These are phyloP conservation scores for Zygoascus bituminiphila DNA, from an alignment of 805 yeast genomes.

Conservation along the genomic window DNA sequence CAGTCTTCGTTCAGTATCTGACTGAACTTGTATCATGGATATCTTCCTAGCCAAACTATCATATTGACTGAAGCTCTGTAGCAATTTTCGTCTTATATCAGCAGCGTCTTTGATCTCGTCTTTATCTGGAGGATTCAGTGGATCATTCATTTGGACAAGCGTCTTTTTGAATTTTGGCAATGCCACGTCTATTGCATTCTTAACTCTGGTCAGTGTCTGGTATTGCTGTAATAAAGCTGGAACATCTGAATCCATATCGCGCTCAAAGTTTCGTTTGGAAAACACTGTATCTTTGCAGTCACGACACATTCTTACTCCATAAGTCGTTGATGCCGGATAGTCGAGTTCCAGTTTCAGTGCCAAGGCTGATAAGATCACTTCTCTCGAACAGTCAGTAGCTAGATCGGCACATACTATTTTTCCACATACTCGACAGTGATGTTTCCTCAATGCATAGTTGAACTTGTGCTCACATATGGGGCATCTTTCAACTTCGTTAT, in stretches of 20 bases:
- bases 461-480: constrained; percentile 54
- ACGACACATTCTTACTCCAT: constrained; percentile 52
- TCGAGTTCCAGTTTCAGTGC: constrained; percentile 23
- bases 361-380: constrained; percentile 44
- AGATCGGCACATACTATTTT: constrained; percentile 64
- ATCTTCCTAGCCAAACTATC: constrained; percentile 43
- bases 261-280: constrained; percentile 41
- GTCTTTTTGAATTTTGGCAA: constrained; percentile 39
- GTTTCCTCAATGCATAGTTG: constrained; percentile 55
- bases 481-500: constrained; percentile 42
- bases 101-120: constrained; percentile 32
- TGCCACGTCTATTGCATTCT: constrained; percentile 31
- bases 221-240: constrained; percentile 35
- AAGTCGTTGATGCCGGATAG: constrained; percentile 12
- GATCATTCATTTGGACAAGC: constrained; percentile 30
- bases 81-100: constrained; percentile 36
- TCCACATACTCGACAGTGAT: constrained; percentile 92
- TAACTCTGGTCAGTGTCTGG: constrained; percentile 34
- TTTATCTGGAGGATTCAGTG: constrained; percentile 25
- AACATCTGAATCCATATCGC: constrained; percentile 32
- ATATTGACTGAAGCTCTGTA: constrained; percentile 43
- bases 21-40: constrained; percentile 28
- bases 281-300: constrained; percentile 60
- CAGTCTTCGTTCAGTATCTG: constrained; percentile 38
- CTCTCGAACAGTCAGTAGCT: constrained; percentile 59